Evolutionary conservation across 768 basidiomycete species (phyloP).

Genomic region (Astraeus odoratus): DNA sequence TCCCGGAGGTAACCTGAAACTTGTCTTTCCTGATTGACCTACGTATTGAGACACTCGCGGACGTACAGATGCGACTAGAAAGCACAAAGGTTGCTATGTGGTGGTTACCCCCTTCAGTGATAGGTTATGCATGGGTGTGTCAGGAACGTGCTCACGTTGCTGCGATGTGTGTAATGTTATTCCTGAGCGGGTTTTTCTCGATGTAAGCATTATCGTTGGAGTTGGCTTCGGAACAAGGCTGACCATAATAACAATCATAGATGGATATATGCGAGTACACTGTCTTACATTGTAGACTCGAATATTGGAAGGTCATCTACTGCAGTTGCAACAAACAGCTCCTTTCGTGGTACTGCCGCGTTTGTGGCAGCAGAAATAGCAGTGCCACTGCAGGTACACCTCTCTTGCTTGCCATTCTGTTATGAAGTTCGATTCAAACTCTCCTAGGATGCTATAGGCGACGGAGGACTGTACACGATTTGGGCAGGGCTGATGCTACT

Average conservation of each 20-base stretch:
- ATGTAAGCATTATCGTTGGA: constrained; percentile 46
- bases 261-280: constrained; percentile 59
- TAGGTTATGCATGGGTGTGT: constrained; percentile 76
- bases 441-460: constrained; percentile 72
- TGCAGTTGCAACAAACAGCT: constrained; percentile 70
- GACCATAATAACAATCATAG: too few relatives aligned
- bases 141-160: constrained; percentile 58
- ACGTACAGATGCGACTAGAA: constrained; percentile 60
- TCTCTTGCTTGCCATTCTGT: background rate
- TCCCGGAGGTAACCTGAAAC: constrained; percentile 54
- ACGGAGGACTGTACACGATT: constrained; percentile 74
- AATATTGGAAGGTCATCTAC: constrained; percentile 76
- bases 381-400: constrained; percentile 53
- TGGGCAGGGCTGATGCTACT: constrained; percentile 53
- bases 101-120: constrained; percentile 45
- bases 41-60: background rate
- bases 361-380: constrained; percentile 70
- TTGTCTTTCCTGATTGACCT: background rate
- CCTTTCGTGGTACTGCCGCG: constrained; percentile 61
- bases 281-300: constrained; percentile 86
- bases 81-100: constrained; percentile 56
- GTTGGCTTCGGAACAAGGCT: too few relatives aligned
- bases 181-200: constrained; percentile 65
- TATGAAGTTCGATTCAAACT: background rate
- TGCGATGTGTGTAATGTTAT: constrained; percentile 67